phyloP scores from a whole-genome alignment of 208 protist genomes.

The Kentomonas sorsogonicus region DNA sequence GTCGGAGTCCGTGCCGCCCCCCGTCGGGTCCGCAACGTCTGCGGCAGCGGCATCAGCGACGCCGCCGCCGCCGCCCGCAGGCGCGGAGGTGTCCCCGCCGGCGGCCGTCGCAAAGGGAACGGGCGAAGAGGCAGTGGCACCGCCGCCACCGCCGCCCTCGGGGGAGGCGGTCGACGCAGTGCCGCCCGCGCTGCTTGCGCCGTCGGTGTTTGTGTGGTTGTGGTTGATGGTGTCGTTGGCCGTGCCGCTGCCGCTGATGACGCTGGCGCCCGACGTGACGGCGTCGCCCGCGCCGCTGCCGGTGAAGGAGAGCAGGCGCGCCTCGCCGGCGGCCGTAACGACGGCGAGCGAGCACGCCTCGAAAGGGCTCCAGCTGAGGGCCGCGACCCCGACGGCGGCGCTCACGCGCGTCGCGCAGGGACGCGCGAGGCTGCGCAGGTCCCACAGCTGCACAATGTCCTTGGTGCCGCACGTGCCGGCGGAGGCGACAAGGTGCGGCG shows the following conservation, averaged over 20 bases:
- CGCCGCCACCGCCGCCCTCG: too few relatives aligned
- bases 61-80: constrained; percentile 40
- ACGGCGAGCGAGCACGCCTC: constrained; percentile 36
- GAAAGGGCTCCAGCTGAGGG: constrained; percentile 43
- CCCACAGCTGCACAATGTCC: constrained; percentile 76
- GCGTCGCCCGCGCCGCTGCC: constrained; percentile 9
- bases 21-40: background rate
- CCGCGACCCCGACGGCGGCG: constrained; percentile 43
- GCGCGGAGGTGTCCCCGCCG: too few relatives aligned
- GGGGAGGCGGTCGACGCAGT: too few relatives aligned
- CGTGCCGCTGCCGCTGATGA: too few relatives aligned
- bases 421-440: constrained; percentile 44
- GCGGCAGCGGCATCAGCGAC: constrained; percentile 18
- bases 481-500: constrained; percentile 53
- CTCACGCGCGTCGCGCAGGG: constrained; percentile 27
- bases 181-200: too few relatives aligned
- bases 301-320: constrained; percentile 38
- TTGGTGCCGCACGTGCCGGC: constrained; percentile 24
- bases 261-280: background rate
- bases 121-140: too few relatives aligned
- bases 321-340: constrained; percentile 34
- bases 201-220: too few relatives aligned
- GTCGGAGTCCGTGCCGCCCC: background rate
- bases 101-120: too few relatives aligned
- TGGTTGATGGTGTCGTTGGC: too few relatives aligned